A percentile compares a stretch with the other conserved stretches of the same genome.
phyloP scores from a whole-genome alignment of 306 rosid genomes.

The Medicago lupulina region DNA sequence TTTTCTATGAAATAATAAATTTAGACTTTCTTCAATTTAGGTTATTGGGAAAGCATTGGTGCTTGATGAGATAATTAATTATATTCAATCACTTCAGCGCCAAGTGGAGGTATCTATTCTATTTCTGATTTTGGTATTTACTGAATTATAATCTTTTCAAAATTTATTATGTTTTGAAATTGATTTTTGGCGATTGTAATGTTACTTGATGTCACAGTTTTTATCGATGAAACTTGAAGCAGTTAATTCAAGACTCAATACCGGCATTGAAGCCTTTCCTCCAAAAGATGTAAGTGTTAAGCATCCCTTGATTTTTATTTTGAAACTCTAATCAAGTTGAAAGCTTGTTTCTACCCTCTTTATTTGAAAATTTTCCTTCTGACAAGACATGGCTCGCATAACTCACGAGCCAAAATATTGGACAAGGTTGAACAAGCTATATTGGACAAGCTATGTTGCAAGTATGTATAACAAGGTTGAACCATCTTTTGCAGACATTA shows the following conservation, averaged over 20 bases:
- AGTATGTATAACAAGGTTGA: too few relatives aligned
- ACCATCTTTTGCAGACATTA: too few relatives aligned
- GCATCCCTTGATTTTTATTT: neutral
- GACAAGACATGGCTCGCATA: neutral
- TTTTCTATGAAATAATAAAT: slow-evolving; percentile 10
- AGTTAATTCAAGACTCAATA: slow-evolving; percentile 73
- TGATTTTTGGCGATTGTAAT: slow-evolving; percentile 13
- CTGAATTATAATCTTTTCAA: neutral
- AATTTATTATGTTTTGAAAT: neutral
- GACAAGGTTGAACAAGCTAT: too few relatives aligned
- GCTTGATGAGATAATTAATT: slow-evolving; percentile 95
- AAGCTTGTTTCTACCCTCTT: neutral
- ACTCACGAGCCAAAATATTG: too few relatives aligned
- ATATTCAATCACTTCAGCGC: slow-evolving; percentile 87
- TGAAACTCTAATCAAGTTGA: slow-evolving; percentile 1
- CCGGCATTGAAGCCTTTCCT: slow-evolving; percentile 75
- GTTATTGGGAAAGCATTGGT: slow-evolving; percentile 94
- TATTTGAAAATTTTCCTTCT: neutral
- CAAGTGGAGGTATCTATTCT: slow-evolving; percentile 78
- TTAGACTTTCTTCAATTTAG: slow-evolving; percentile 47
- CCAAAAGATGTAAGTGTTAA: slow-evolving; percentile 70
- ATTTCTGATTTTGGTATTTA: slow-evolving; percentile 17
- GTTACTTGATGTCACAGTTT: slow-evolving; percentile 67
- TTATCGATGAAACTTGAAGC: slow-evolving; percentile 96
- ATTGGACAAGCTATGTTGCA: too few relatives aligned